These are phyloP conservation scores for Hyaloscypha finlandica DNA, from an alignment of 495 filamentous ascomycete genomes.

Conservation along the genomic window DNA sequence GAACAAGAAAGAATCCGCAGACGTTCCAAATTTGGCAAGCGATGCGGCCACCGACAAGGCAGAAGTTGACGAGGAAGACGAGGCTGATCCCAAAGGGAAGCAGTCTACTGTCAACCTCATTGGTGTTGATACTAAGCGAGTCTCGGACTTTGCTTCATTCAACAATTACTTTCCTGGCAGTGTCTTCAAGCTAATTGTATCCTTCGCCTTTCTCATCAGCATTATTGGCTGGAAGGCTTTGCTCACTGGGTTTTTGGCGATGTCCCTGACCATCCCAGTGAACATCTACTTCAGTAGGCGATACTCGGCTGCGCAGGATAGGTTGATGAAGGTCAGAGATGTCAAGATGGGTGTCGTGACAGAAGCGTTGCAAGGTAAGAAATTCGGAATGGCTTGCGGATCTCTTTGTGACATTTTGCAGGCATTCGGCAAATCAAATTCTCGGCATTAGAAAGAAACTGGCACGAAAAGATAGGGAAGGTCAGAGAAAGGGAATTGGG, in stretches of 20 bases:
- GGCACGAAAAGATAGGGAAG: constrained; percentile 72
- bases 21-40: constrained; percentile 12
- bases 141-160: constrained; percentile 69
- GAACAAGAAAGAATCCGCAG: constrained; percentile 38
- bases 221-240: constrained; percentile 76
- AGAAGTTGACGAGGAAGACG: constrained; percentile 49
- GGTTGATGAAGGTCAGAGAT: constrained; percentile 79
- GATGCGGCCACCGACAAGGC: constrained; percentile 23
- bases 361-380: constrained; percentile 69
- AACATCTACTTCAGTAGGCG: constrained; percentile 69
- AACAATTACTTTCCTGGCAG: constrained; percentile 64
- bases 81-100: constrained; percentile 62
- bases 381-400: background rate
- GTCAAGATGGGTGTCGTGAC: constrained; percentile 76
- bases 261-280: constrained; percentile 64
- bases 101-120: constrained; percentile 81
- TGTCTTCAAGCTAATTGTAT: constrained; percentile 63
- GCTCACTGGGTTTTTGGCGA: constrained; percentile 65
- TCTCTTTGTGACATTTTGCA: constrained; percentile 5
- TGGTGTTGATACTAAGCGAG: constrained; percentile 72
- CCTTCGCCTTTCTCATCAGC: constrained; percentile 62
- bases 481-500: constrained; percentile 66
- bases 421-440: constrained; percentile 86
- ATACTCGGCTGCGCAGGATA: constrained; percentile 66
- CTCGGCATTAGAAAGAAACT: constrained; percentile 76